These are phyloP conservation scores for Cercis canadensis DNA, from an alignment of 306 rosid genomes.

Conservation along the genomic window DNA sequence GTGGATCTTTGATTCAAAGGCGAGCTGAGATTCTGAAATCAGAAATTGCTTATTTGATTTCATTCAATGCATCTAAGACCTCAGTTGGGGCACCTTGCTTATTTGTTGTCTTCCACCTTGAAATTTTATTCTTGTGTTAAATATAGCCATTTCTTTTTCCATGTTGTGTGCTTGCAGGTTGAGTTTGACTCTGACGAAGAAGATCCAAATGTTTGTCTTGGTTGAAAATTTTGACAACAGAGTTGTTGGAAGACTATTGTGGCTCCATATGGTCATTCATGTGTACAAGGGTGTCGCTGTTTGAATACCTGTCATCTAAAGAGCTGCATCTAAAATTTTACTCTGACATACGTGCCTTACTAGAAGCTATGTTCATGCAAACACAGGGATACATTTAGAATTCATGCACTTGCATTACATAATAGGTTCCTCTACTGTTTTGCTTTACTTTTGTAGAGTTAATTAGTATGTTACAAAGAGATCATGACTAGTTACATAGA, in stretches of 20 bases:
- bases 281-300: neutral
- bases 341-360: neutral
- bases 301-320: slow-evolving; percentile 11
- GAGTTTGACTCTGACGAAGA: slow-evolving; percentile 59
- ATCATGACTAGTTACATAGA: neutral
- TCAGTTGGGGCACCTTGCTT: neutral
- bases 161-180: slow-evolving; percentile 36
- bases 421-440: neutral
- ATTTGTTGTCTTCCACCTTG: neutral
- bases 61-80: neutral
- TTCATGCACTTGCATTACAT: slow-evolving; percentile 1
- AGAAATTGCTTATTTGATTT: slow-evolving; percentile 11
- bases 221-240: slow-evolving; percentile 37
- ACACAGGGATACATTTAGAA: neutral
- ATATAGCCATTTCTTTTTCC: neutral
- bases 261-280: slow-evolving; percentile 21
- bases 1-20: neutral
- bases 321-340: slow-evolving; percentile 17
- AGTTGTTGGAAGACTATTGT: slow-evolving; percentile 26
- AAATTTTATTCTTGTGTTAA: neutral
- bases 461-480: neutral
- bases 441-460: slow-evolving; percentile 2
- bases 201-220: slow-evolving; percentile 54
- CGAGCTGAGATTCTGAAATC: slow-evolving; percentile 5
- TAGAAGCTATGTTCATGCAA: neutral